Evolutionary conservation across 139 green algal species (phyloP).

Genomic region (Chlorella ohadii): DNA sequence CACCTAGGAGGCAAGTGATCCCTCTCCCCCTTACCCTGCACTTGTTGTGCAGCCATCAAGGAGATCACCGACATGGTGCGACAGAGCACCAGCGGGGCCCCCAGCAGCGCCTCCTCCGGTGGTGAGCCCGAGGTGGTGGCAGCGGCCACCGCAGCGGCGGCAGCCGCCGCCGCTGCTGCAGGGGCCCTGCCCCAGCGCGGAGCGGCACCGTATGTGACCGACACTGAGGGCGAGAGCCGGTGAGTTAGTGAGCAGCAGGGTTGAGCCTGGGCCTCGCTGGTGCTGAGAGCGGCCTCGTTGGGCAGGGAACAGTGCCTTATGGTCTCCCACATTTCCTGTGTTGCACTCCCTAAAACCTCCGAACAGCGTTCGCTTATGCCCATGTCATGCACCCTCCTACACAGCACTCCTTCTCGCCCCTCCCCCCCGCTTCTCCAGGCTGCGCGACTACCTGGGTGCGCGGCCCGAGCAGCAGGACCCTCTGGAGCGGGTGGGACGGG

Average conservation of each 20-base stretch:
- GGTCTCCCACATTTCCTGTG: no score
- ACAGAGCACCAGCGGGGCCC: neutral
- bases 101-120: neutral
- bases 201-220: neutral
- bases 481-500: constrained; percentile 12
- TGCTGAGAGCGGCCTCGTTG: no score
- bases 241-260: neutral
- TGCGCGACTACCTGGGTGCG: constrained; percentile 11
- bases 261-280: no score
- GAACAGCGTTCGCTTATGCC: no score
- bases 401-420: neutral
- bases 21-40: no score
- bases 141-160: neutral
- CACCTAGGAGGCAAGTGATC: no score
- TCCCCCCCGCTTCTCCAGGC: neutral
- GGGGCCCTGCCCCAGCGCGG: no score
- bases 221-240: constrained; percentile 6
- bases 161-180: neutral
- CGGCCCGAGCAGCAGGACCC: constrained; percentile 21
- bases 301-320: no score
- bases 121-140: neutral
- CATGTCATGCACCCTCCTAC: neutral
- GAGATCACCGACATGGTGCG: constrained; percentile 32
- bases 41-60: neutral
- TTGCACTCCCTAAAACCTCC: no score